A percentile compares a stretch with the other conserved stretches of the same genome.
Evolutionary conservation across 2,329 filamentous ascomycete species (phyloP).

Genomic region (Cercospora janseana): DNA sequence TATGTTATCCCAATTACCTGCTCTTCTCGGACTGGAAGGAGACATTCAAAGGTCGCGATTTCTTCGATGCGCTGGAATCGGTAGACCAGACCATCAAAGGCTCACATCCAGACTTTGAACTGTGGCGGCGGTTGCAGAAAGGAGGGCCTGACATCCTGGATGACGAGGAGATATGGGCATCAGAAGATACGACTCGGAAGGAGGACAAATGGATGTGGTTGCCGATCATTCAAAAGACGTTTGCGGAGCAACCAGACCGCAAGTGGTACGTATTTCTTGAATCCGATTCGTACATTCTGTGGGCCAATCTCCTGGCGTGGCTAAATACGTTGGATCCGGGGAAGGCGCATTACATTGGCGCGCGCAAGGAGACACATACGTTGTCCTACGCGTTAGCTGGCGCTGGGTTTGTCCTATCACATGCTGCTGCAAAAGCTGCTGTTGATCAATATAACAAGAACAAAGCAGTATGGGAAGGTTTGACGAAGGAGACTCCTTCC

Average conservation of each 20-base stretch:
- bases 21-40: slow-evolving; percentile 43
- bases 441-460: slow-evolving; percentile 43
- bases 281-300: slow-evolving; percentile 50
- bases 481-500: slow-evolving; percentile 28
- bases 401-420: slow-evolving; percentile 45
- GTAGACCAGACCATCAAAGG: slow-evolving; percentile 22
- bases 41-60: slow-evolving; percentile 35
- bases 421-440: slow-evolving; percentile 37
- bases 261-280: slow-evolving; percentile 56
- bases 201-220: slow-evolving; percentile 53
- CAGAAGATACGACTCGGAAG: slow-evolving; percentile 37
- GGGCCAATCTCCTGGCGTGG: slow-evolving; percentile 45
- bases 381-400: slow-evolving; percentile 42
- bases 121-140: slow-evolving; percentile 30
- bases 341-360: slow-evolving; percentile 48
- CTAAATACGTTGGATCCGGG: slow-evolving; percentile 47
- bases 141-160: slow-evolving; percentile 34
- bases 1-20: slow-evolving; percentile 36
- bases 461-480: slow-evolving; percentile 33
- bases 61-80: slow-evolving; percentile 34
- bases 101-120: slow-evolving; percentile 31
- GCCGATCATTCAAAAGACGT: slow-evolving; percentile 44
- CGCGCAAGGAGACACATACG: slow-evolving; percentile 48
- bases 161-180: slow-evolving; percentile 32
- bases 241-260: slow-evolving; percentile 42